Base-by-base conservation (phyloP, 2,329 filamentous ascomycete species). In the Teratosphaeria destructans region DNA sequence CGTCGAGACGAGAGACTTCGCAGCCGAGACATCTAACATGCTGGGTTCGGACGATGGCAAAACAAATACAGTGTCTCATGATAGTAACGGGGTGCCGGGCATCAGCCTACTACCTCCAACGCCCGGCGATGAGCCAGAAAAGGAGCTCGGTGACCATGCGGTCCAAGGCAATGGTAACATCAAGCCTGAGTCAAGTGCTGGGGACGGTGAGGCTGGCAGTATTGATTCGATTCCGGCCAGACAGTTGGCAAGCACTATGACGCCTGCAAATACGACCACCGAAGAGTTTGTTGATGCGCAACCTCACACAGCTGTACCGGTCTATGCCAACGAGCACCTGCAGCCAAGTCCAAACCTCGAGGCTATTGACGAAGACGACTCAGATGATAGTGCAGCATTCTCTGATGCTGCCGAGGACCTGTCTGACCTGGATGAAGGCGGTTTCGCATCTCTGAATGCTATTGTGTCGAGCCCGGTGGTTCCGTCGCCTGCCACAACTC, bases 351-450 rank as follows among this genome's bases (percentile, higher is more conserved):
- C 19, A 8, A 54, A 32, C 23, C 56, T 68, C 34, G 52, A 56
- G 43, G 58, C 63, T 1, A 68, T 72, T 39, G 62, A 66, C 16
- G 70, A 71, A 59, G 67, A 68, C 54, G 55, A 56, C 27, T 66
- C 60, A 23, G 82, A 85, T 59, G 75, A 75, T 14, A 77, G 75
- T 56, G 86, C 82, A 62, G 80, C 89, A 27, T 92, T 89, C 69
- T 90, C 86, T 64, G 89, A 92, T 72, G 88, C 88, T 1, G 86
- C 86, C 58, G 89, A 92, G 72, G 86, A 90, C 61, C 75, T 87
- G 0, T 83, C 82, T 0, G 85, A 89, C 14, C 68, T 79, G 3
- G 85, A 87, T 47, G 81, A 81, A 2, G 88, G 82, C 54, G 88
- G 86, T 0, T 92, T 90, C 67, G 78, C 84, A 67, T 91, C 87